Base-by-base conservation (phyloP, 2,329 filamentous ascomycete genomes). In the Fusarium begoniae region DNA sequence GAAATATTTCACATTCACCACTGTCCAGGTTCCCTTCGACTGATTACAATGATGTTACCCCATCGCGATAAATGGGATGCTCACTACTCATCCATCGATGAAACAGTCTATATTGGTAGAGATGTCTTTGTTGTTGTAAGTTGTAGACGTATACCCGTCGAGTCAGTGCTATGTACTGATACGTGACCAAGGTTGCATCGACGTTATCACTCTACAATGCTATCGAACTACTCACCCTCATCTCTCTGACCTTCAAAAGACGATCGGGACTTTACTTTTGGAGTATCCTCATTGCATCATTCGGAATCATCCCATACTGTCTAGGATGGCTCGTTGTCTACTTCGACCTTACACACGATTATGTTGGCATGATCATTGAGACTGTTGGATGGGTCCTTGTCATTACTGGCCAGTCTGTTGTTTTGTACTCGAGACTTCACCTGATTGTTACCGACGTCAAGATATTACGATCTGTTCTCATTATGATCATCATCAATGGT, bases 251-350 rank as follows among this genome's bases (percentile, higher is more conserved):
- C 37, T 83, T 83, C 65, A 79, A 80, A 50, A 69, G 72, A 18
- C 74, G 76, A 28, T 56, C 56, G 1, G 79, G 81, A 3, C 75
- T 83, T 13, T 84, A 84, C 58, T 84, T 84, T 45, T 83, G 82
- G 82, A 83, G 82, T 47, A 79, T 83, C 38, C 30, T 83, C 2
- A 66, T 79, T 14, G 77, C 81, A 4, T 80, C 81, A 0, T 75
- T 76, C 26, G 82, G 82, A 5, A 75, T 83, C 11, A 66, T 79
- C 0, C 65, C 79, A 0, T 80, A 88, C 57, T 79, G 82, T 3
- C 61, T 86, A 2, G 87, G 86, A 2, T 87, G 87, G 73, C 60
- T 86, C 30, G 78, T 87, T 55, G 86, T 86, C 70, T 79, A 75
- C 24, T 77, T 80, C 26, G 80, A 73, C 28, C 41, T 73, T 8